These are phyloP conservation scores for Akebia trifoliata DNA, from an alignment of 164 flowering plant species.

Conservation along the genomic window DNA sequence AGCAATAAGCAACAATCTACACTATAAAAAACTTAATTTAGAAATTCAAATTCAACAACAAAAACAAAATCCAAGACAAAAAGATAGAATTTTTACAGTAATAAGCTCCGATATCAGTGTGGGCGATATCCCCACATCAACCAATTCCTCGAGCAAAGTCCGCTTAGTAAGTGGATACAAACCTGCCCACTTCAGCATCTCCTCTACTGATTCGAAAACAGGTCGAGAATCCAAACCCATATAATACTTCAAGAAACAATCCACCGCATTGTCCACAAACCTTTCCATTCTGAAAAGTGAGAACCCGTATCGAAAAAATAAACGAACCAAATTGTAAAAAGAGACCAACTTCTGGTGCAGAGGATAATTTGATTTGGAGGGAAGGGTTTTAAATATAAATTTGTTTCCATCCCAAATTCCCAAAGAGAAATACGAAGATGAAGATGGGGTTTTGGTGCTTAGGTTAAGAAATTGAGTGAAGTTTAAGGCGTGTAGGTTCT, in stretches of 20 bases:
- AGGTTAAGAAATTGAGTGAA: constrained; percentile 50
- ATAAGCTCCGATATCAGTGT: constrained; percentile 69
- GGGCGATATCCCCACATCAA: constrained; percentile 52
- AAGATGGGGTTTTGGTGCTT: constrained; percentile 23
- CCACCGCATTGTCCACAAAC: constrained; percentile 59
- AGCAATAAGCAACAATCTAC: too few species aligned
- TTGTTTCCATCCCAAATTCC: constrained; percentile 83
- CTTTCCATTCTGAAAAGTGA: constrained; percentile 64
- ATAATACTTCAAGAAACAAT: constrained; percentile 62
- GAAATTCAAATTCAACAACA: background rate
- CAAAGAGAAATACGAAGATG: constrained; percentile 30
- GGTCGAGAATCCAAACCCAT: constrained; percentile 55
- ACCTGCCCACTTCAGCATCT: constrained; percentile 85
- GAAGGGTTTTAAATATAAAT: constrained; percentile 57
- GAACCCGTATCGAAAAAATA: constrained; percentile 62
- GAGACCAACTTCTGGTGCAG: constrained; percentile 35
- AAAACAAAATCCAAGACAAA: background rate
- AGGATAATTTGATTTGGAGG: constrained; percentile 20
- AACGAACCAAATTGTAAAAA: constrained; percentile 32
- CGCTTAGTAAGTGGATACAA: constrained; percentile 56
- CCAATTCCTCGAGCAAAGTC: constrained; percentile 58
- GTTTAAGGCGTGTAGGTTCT: constrained; percentile 58
- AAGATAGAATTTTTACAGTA: constrained; percentile 47
- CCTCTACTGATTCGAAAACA: constrained; percentile 71
- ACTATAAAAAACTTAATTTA: background rate